These are phyloP conservation scores for Torulaspora gathmanii DNA, from an alignment of 805 yeast species.

Conservation along the genomic window DNA sequence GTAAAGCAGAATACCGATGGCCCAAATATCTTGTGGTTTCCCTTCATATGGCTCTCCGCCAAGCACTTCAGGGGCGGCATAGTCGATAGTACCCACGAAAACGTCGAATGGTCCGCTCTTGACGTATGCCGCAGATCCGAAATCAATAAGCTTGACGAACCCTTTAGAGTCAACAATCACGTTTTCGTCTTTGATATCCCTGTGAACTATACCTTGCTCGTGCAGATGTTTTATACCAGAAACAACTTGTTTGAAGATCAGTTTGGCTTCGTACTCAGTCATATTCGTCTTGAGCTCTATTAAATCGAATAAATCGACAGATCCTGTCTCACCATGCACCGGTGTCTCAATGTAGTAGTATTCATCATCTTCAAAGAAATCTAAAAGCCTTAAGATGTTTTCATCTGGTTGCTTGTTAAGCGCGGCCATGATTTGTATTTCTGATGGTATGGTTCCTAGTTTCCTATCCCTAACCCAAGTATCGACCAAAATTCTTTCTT, in stretches of 20 bases:
- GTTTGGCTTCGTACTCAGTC: constrained; percentile 72
- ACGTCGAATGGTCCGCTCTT: constrained; percentile 94
- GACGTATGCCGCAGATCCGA: constrained; percentile 90
- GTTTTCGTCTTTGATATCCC: constrained; percentile 95
- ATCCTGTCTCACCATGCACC: constrained; percentile 84
- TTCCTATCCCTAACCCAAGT: constrained; percentile 94
- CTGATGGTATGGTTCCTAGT: constrained; percentile 93
- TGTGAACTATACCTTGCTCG: constrained; percentile 78
- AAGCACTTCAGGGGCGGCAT: constrained; percentile 95
- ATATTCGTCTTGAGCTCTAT: constrained; percentile 81
- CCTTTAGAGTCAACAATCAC: constrained; percentile 82
- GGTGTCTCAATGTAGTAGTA: constrained; percentile 90
- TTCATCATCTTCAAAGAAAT: constrained; percentile 87
- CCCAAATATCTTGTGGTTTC: constrained; percentile 95
- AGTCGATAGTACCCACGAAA: constrained; percentile 95
- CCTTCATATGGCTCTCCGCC: constrained; percentile 88
- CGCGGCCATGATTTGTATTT: constrained; percentile 88
- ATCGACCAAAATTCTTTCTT: constrained; percentile 89
- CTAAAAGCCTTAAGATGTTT: constrained; percentile 77
- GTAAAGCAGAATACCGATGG: constrained; percentile 83
- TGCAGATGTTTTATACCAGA: constrained; percentile 80
- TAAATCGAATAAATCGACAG: constrained; percentile 86
- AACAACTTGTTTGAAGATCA: constrained; percentile 73
- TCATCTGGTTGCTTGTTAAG: constrained; percentile 76
- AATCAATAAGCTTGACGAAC: constrained; percentile 80